Conservation (phyloP, 257 asterid genomes). For the Plectranthus barbatus region DNA sequence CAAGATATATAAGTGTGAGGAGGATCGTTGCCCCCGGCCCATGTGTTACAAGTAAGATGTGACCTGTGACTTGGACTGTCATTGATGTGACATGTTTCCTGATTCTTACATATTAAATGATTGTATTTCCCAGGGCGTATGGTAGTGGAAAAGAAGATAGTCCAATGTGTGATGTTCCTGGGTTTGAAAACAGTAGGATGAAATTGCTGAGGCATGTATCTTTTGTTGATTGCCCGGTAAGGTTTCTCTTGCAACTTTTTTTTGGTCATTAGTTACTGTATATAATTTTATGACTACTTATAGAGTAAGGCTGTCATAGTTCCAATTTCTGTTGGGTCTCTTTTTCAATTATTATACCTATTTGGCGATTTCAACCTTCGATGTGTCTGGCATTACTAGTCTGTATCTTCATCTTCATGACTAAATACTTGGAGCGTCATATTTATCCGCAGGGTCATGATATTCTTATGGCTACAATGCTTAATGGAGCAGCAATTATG, state of each 20-base stretch:
- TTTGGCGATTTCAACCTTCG: background rate
- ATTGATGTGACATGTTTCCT: conserved; percentile 4
- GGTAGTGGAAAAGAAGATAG: conserved; percentile 97
- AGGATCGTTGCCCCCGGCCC: conserved; percentile 90
- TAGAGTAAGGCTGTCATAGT: background rate
- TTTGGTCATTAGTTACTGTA: background rate
- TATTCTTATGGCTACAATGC: conserved; percentile 99
- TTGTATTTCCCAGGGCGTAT: conserved; percentile 56
- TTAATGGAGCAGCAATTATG: conserved; percentile 96
- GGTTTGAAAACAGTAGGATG: conserved; percentile 88
- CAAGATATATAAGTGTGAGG: conserved; percentile 90
- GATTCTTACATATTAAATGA: background rate
- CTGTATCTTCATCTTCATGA: background rate
- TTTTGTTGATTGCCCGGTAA: conserved; percentile 97
- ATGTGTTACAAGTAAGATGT: conserved; percentile 83
- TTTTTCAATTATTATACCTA: background rate
- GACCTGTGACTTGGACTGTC: background rate
- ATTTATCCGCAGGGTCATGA: conserved; percentile 63
- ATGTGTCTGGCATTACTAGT: background rate
- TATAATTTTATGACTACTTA: background rate
- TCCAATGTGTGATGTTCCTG: conserved; percentile 96
- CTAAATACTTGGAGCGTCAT: conserved; percentile 1
- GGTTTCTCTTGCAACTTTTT: conserved; percentile 12
- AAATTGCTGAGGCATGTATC: conserved; percentile 91
- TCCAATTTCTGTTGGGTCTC: background rate